Percentiles rank a stretch among this genome's conserved stretches.
These are phyloP conservation scores for Periconia sp. DNA, from an alignment of 2,329 filamentous ascomycete species.

Conservation along the genomic window DNA sequence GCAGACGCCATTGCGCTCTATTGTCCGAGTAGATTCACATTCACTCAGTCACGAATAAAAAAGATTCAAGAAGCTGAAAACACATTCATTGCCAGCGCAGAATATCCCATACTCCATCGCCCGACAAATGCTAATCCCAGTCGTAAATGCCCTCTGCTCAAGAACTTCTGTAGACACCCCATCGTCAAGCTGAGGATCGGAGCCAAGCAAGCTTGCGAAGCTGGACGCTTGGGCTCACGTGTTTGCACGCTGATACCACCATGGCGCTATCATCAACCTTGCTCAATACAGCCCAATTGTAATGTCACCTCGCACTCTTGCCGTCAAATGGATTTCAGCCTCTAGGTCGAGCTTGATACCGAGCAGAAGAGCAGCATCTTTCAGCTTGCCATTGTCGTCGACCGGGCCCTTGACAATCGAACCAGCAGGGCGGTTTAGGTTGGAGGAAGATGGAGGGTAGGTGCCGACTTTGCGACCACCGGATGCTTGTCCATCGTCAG, in stretches of 20 bases:
- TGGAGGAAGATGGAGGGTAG: slow-evolving; percentile 39
- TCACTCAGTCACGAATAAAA: not conserved
- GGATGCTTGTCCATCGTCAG: slow-evolving; percentile 50
- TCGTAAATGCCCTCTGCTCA: not conserved
- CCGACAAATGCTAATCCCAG: not conserved
- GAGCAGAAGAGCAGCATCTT: slow-evolving; percentile 63
- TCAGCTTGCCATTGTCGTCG: slow-evolving; percentile 64
- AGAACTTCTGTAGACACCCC: not conserved
- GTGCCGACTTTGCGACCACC: slow-evolving; percentile 44
- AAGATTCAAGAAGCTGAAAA: slow-evolving; percentile 10
- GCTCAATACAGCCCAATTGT: slow-evolving; percentile 63
- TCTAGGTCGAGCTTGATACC: slow-evolving; percentile 70
- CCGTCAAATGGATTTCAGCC: slow-evolving; percentile 67
- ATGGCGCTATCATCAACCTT: no score
- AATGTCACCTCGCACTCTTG: slow-evolving; percentile 66
- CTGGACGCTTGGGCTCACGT: no score
- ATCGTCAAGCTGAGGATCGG: no score
- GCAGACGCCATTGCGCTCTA: no score
- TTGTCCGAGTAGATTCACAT: no score
- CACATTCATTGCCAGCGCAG: slow-evolving; percentile 16
- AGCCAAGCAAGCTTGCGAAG: no score
- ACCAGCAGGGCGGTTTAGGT: slow-evolving; percentile 47
- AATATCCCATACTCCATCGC: slow-evolving; percentile 14
- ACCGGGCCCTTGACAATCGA: slow-evolving; percentile 62
- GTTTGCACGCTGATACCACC: no score